These are phyloP conservation scores for Sisymbrium altissimum DNA, from an alignment of 345 rosid genomes.

Conservation along the genomic window DNA sequence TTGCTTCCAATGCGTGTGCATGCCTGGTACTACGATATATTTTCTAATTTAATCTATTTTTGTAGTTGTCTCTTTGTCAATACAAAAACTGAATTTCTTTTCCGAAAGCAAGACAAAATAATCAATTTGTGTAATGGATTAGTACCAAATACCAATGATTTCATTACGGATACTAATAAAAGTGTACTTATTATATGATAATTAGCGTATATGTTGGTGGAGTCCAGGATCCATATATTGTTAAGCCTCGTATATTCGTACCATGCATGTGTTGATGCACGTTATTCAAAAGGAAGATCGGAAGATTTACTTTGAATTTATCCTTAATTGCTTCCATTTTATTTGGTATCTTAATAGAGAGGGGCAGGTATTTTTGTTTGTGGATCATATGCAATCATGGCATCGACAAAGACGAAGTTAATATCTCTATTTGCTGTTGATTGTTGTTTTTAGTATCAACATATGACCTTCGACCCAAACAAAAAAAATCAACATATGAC, in stretches of 20 bases:
- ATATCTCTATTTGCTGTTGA: background rate
- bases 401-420: background rate
- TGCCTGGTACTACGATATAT: background rate
- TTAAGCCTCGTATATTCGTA: background rate
- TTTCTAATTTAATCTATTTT: background rate
- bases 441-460: conserved; percentile 2
- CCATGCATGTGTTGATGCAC: background rate
- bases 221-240: background rate
- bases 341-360: background rate
- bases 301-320: background rate
- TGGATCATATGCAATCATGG: background rate
- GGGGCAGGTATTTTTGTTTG: background rate
- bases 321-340: no score
- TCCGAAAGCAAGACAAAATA: background rate
- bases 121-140: background rate
- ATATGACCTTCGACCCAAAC: no score
- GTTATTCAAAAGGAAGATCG: background rate
- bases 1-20: background rate
- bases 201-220: background rate
- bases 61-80: background rate
- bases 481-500: conserved; percentile 4
- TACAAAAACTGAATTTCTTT: background rate
- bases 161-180: background rate
- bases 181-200: background rate
- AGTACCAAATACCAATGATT: background rate